Evolutionary conservation across 306 rosid species (phyloP).

Genomic region (Prunus salicina): DNA sequence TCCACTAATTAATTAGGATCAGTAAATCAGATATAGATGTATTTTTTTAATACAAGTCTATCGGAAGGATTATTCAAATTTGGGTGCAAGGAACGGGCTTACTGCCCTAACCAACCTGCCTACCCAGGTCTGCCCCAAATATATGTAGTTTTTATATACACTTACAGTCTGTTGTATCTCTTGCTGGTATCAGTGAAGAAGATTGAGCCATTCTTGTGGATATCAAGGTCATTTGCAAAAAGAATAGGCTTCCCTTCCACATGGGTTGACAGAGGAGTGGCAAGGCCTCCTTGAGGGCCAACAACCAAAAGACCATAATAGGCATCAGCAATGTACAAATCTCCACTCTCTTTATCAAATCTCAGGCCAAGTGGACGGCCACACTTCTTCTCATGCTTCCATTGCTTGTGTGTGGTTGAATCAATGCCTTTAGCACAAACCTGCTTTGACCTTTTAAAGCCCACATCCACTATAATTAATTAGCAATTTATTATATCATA

Average conservation of each 20-base stretch:
- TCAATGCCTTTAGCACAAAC: conserved; percentile 63
- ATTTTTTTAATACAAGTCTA: no score
- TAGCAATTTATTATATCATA: no score
- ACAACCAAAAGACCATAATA: conserved; percentile 80
- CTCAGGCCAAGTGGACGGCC: conserved; percentile 89
- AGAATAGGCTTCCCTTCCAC: conserved; percentile 71
- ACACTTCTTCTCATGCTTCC: conserved; percentile 81
- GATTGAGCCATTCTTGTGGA: conserved; percentile 79
- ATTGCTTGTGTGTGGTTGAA: conserved; percentile 80
- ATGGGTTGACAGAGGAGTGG: conserved; percentile 65
- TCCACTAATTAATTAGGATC: not conserved
- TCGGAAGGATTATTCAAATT: fast-evolving
- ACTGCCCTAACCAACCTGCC: no score
- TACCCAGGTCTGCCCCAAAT: no score
- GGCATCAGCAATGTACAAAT: conserved; percentile 82
- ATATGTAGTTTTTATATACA: not conserved
- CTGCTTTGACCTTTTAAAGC: conserved; percentile 63
- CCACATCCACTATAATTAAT: not conserved
- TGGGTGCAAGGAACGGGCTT: no score
- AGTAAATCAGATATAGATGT: no score
- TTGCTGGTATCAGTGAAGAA: conserved; percentile 90
- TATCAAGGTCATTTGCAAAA: conserved; percentile 90
- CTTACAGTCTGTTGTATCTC: conserved; percentile 81
- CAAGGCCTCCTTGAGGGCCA: conserved; percentile 81
- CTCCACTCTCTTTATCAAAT: conserved; percentile 63